Base-by-base conservation (phyloP, 805 yeast species). In the Cyberlindnera petersonii region DNA sequence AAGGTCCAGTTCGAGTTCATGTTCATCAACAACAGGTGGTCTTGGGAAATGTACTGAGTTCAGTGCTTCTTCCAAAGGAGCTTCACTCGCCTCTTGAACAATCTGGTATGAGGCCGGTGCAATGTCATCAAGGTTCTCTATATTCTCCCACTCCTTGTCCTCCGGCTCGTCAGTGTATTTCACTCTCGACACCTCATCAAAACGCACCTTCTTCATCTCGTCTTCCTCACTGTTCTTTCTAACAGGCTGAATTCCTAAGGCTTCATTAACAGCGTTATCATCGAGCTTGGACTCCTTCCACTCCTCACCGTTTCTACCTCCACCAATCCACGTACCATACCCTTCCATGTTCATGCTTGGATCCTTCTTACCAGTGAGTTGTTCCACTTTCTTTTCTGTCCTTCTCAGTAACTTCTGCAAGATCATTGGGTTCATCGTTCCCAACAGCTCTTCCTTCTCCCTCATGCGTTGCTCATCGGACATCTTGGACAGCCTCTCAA, bases 361-460 rank as follows among this genome's bases (percentile, higher is more conserved):
- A n/a, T 36, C 41, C 17, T 31, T 22, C 24, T 38, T 39, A 18
- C 49, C 45, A 1, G 44, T 14, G 8, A 46, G 18, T 17, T 79
- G 69, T 31, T 68, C 18, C 14, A 44, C 21, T 26, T 79, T 71
- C 37, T 68, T 68, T 43, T 77, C 77, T 34, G 76, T 79, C 55
- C 83, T 69, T 23, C 69, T 64, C 49, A 83, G 55, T 27, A 85
- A 56, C 41, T 76, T 69, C 47, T 77, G 70, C 31, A 89, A 59
- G 17, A 87, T 68, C 39, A 69, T 69, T 0, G 95, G 94, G 58
- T 85, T 81, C 56, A 89, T 64, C 0, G 72, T 67, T n/a, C 69
- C 69, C 37, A 86, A 47, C 24, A 89, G 60, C 50, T 86, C 95
- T 46, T 75, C 73, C 46, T 76, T 71, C 48, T 86, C 91, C 32